phyloP scores from a whole-genome alignment of 805 yeast species.

The Ogataea sp. region DNA sequence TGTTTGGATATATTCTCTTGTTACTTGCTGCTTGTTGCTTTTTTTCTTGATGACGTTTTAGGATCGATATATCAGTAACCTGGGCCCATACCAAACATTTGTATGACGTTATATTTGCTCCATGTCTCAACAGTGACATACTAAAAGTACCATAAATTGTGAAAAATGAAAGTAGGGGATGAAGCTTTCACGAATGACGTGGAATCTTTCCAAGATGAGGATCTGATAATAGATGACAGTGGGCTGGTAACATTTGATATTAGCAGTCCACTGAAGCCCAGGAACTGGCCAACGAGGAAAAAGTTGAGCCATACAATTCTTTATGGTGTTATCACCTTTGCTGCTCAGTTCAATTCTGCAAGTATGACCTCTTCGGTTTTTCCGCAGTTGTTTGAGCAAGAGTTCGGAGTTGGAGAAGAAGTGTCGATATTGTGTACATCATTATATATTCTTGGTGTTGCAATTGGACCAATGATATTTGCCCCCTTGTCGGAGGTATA shows the following conservation, averaged over 20 bases:
- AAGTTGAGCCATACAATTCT: constrained; percentile 31
- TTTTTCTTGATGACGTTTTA: too few relatives aligned
- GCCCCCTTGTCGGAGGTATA: constrained; percentile 49
- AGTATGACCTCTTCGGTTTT: constrained; percentile 30
- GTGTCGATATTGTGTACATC: constrained; percentile 48
- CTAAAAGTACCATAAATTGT: too few relatives aligned
- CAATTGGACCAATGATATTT: constrained; percentile 59
- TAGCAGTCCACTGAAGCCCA: constrained; percentile 19
- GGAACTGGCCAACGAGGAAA: constrained; percentile 27
- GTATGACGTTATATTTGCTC: too few relatives aligned
- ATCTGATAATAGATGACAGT: neutral
- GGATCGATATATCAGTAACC: too few relatives aligned
- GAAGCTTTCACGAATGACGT: too few relatives aligned
- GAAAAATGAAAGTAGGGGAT: too few relatives aligned
- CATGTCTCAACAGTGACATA: too few relatives aligned
- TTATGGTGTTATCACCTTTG: constrained; percentile 31
- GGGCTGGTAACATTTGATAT: constrained; percentile 1
- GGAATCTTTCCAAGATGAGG: neutral
- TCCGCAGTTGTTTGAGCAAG: constrained; percentile 11
- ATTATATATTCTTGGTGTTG: constrained; percentile 57
- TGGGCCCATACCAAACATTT: too few relatives aligned
- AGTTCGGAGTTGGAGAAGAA: constrained; percentile 35
- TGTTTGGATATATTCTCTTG: too few relatives aligned
- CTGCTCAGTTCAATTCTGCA: constrained; percentile 45
- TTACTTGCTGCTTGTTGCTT: too few relatives aligned